Conservation (phyloP, 208 protist genomes). For the Ichthyophonus hoferi region DNA sequence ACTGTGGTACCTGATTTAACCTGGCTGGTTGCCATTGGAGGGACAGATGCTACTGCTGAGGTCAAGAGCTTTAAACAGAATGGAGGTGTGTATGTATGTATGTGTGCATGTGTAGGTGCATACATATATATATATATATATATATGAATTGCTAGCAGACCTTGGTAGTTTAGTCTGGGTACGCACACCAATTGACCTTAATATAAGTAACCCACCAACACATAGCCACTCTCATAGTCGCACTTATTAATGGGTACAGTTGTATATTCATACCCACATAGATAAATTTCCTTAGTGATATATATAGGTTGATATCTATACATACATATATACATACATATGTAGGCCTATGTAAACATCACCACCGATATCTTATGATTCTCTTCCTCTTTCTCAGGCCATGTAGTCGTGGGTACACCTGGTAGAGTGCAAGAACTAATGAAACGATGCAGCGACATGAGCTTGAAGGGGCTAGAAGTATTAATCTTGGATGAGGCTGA, state of each 20-base stretch:
- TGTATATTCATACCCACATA: slow-evolving; percentile 5
- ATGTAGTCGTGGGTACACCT: slow-evolving; percentile 40
- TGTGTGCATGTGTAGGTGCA: no score
- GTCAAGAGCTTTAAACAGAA: background rate
- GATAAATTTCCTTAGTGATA: background rate
- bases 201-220: no score
- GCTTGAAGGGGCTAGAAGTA: slow-evolving; percentile 59
- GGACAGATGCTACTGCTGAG: background rate
- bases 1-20: background rate
- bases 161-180: no score
- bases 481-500: slow-evolving; percentile 76
- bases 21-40: background rate
- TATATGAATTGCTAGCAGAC: no score
- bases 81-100: background rate
- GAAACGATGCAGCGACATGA: background rate
- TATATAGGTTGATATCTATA: background rate
- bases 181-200: no score
- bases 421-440: slow-evolving; percentile 49
- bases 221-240: no score
- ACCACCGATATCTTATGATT: no score
- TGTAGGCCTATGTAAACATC: background rate
- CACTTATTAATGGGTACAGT: no score
- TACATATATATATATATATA: no score
- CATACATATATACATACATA: slow-evolving; percentile 9
- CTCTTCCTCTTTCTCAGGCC: no score